Base-by-base conservation (phyloP, 768 basidiomycete species). In the Lactarius psammicola region DNA sequence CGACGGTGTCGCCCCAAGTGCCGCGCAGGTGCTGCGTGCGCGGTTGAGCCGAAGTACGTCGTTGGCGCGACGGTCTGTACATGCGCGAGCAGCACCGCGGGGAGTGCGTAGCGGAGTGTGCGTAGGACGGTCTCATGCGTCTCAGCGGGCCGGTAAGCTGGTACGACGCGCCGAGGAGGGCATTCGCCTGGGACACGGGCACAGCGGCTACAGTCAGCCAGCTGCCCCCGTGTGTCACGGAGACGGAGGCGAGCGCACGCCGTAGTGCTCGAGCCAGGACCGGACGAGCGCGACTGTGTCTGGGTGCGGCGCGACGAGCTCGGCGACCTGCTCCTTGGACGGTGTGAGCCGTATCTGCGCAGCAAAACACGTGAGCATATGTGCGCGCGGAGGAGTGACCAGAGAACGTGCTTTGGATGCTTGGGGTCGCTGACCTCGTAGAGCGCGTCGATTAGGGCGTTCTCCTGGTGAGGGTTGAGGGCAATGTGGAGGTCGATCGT, bases 1-100 rank as follows among this genome's bases (percentile, higher is more conserved):
- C n/a, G n/a, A n/a, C 17, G 40, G 40, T 40, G 40, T 2, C 40
- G 17, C 40, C 17, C 7, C 40, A 17, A 6, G 15, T 15, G 40
- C 40, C 40, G 6, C 17, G 40, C 6, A 5, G 17, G 20, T 74
- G 78, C 57, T n/a, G n/a, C n/a, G n/a, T n/a, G n/a, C n/a, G n/a
- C n/a, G 84, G 74, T n/a, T 10, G 84, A 82, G n/a, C 85, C 81
- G 69, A 89, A 89, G 71, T 85, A 84, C 9, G 87, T 89, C 5
- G 71, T 73, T 8, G 89, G 89, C 0, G 86, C 78, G 38, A 90
- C 78, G 28, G 87, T 75, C 30, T 84, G 76, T 68, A 91, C 75
- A 66, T 89, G 85, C 0, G 75, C 73, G 49, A 85, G 84, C 44
- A 87, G 76, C 4, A 77, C 76, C 54, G 76, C 72, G n/a, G 84